phyloP scores from a whole-genome alignment of 192 early-diverging fungal species.

The Radiomyces spectabilis region DNA sequence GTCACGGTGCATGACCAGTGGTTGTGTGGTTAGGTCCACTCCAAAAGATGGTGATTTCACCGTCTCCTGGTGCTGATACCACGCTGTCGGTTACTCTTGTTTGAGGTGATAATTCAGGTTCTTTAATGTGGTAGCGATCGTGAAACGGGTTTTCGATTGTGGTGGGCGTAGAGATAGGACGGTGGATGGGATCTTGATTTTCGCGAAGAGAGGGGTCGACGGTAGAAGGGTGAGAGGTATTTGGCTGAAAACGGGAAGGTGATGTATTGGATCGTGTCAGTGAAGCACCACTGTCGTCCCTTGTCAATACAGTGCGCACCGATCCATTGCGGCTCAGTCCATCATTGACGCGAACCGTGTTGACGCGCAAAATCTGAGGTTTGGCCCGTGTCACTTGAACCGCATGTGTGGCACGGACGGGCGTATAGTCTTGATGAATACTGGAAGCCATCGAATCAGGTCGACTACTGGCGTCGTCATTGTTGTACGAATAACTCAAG shows the following conservation, averaged over 20 bases:
- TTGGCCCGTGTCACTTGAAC: conserved; percentile 26
- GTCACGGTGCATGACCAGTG: too few relatives aligned
- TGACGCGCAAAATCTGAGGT: conserved; percentile 27
- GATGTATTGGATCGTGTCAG: not conserved
- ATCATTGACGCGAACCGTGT: conserved; percentile 15
- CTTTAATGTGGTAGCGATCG: not conserved
- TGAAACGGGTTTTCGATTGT: conserved; percentile 3
- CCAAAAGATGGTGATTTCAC: conserved; percentile 34
- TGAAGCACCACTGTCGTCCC: not conserved
- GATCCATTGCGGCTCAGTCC: conserved; percentile 12
- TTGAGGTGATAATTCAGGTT: not conserved
- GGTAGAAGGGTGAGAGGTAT: not conserved
- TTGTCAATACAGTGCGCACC: conserved; percentile 12
- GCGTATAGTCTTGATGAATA: not conserved
- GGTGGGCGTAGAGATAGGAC: not conserved
- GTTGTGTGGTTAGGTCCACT: too few relatives aligned
- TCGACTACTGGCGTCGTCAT: not conserved
- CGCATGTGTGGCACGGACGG: conserved; percentile 11
- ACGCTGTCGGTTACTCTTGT: conserved; percentile 9
- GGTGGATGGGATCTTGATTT: not conserved
- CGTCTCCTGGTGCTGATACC: conserved; percentile 22
- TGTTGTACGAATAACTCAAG: not conserved
- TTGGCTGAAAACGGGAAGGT: not conserved
- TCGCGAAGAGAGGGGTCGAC: not conserved
- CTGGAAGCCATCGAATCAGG: conserved; percentile 2